These are phyloP conservation scores for Phytophthora boehmeriae DNA, from an alignment of 352 stramenopile species.

Conservation along the genomic window DNA sequence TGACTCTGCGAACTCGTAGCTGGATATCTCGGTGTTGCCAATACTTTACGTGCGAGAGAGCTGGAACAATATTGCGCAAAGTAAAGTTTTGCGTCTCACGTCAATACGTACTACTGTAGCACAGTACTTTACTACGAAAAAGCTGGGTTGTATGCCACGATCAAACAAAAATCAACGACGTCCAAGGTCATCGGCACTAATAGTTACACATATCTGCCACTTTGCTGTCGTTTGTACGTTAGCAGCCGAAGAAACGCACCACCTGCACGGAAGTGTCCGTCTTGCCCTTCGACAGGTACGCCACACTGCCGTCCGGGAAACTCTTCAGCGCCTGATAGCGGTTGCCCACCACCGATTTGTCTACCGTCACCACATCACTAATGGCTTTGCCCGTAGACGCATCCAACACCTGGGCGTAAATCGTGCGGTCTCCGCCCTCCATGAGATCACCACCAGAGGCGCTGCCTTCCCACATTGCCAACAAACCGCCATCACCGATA, in stretches of 20 bases:
- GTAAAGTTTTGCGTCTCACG: too few relatives aligned
- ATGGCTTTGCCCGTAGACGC: slow-evolving; percentile 2
- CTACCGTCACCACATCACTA: slow-evolving; percentile 38
- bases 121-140: too few relatives aligned
- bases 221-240: too few relatives aligned
- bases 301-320: slow-evolving; percentile 50
- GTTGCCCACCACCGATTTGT: slow-evolving; percentile 42
- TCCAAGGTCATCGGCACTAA: neutral
- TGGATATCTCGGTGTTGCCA: too few relatives aligned
- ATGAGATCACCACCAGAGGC: slow-evolving; percentile 41
- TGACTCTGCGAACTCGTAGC: too few relatives aligned
- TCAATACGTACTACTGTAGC: too few relatives aligned
- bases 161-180: too few relatives aligned
- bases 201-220: neutral
- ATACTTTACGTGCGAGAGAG: too few relatives aligned
- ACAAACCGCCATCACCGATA: slow-evolving; percentile 45
- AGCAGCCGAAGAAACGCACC: slow-evolving; percentile 48
- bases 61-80: too few relatives aligned
- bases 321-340: slow-evolving; percentile 53
- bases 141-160: too few relatives aligned
- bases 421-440: slow-evolving; percentile 30
- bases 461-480: slow-evolving; percentile 59
- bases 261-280: slow-evolving; percentile 46
- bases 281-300: slow-evolving; percentile 49
- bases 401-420: slow-evolving; percentile 53